Evolutionary conservation across 257 asterid genomes (phyloP), one percentile per base, ranked within the genome.

Genomic region (Jacaranda copaia): DNA sequence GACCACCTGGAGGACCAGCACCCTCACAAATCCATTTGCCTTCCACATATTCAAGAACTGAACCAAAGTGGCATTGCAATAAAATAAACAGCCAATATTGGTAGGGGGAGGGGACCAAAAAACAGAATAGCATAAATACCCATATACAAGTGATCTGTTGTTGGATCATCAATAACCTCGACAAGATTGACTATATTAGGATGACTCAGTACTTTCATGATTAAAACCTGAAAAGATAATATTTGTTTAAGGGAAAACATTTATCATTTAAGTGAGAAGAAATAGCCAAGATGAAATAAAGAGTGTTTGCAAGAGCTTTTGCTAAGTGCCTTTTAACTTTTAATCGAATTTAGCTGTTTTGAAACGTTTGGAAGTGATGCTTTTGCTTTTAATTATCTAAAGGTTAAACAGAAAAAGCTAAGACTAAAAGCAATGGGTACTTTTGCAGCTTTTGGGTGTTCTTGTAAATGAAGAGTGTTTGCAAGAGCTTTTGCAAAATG

Each of bases 11-110:
- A 9, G 91, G 91, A 65, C 95, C 97, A 85, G 91, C 75, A 79
- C 93, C 99, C 67, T 93, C 97, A 75, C 91, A 91, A 42, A 91
- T 92, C 96, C 97, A 92, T 79, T 91, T 93, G 77, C 93, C 95
- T 79, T 93, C 98, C 68, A 92, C 95, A 74, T 93, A 96, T 87
- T 96, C 98, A 43, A 96, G 96, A 93, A 96, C 99, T 96, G 87
- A 73, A 82, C 18, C 77, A 76, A 61, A 67, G 64, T 65, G 74
- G 78, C 59, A 36, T 42, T 42, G n/a, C 15, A 72, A 70, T 79
- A 74, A 48, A 74, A 59, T 72, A 71, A 81, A 67, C 16, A 82
- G 73, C 39, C 15, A 66, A 46, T 8, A 32, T 82, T 12, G 49
- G 72, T 7, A 8, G 64, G 66, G 77, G 35, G 11, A n/a, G 56